Percentiles rank a stretch among this genome's conserved stretches.
phyloP scores from a whole-genome alignment of 352 stramenopile genomes.

The Pythium pyrilobum region DNA sequence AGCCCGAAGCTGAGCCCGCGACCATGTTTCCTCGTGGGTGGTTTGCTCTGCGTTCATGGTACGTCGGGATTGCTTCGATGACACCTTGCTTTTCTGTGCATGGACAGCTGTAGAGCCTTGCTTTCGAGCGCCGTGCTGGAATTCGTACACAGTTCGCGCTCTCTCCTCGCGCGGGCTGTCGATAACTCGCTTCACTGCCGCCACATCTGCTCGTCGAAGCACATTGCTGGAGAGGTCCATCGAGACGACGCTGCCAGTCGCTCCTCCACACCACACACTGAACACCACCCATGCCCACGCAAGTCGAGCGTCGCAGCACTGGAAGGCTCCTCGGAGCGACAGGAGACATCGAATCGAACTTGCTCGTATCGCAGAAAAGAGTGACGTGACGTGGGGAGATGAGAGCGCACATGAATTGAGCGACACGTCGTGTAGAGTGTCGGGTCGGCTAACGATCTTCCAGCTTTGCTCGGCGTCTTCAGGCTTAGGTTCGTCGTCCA shows the following conservation, averaged over 20 bases:
- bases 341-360: slow-evolving; percentile 11
- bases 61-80: too few relatives aligned
- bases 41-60: too few relatives aligned
- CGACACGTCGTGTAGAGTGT: slow-evolving; percentile 6
- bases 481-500: too few relatives aligned
- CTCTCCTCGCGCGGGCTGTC: not conserved
- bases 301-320: slow-evolving; percentile 12
- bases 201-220: slow-evolving; percentile 25
- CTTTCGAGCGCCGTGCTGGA: not conserved
- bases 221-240: slow-evolving; percentile 41
- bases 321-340: slow-evolving; percentile 26
- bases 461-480: too few relatives aligned
- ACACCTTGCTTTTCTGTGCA: too few relatives aligned
- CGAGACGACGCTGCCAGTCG: not conserved
- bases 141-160: not conserved
- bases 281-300: slow-evolving; percentile 42
- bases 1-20: not conserved
- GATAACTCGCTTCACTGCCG: slow-evolving; percentile 7
- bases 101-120: too few relatives aligned
- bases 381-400: slow-evolving; percentile 26
- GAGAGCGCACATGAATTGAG: slow-evolving; percentile 30
- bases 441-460: not conserved
- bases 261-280: slow-evolving; percentile 13
- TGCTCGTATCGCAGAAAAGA: not conserved
- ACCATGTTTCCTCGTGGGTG: not conserved